Conservation (phyloP, 108 stramenopile genomes). For the Conticribra weissflogii region DNA sequence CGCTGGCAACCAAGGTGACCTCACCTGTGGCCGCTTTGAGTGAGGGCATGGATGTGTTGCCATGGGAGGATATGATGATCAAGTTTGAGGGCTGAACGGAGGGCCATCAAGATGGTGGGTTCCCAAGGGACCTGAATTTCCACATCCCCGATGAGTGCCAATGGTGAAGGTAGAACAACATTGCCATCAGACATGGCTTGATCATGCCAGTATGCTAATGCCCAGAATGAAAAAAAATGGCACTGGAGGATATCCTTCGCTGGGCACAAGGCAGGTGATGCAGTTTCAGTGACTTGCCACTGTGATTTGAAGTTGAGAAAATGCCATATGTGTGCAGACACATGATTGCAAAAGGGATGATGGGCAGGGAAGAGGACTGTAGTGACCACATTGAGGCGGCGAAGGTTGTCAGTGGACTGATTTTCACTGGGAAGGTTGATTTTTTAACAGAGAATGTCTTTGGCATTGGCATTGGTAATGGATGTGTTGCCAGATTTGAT, state of each 20-base stretch:
- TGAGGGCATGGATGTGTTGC: too few species aligned
- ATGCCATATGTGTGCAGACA: background rate
- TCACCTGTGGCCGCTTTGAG: too few species aligned
- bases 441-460: background rate
- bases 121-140: background rate
- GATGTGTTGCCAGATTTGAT: slow-evolving; percentile 3
- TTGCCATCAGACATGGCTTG: background rate
- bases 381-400: background rate
- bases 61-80: too few species aligned
- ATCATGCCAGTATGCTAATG: background rate
- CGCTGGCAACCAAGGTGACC: too few species aligned
- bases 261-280: background rate
- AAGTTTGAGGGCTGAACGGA: too few species aligned
- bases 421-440: background rate
- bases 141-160: background rate
- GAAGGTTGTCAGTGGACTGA: slow-evolving; percentile 2
- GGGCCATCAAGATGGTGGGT: background rate
- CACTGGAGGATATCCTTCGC: background rate
- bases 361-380: background rate
- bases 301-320: background rate
- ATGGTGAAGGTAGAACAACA: background rate
- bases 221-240: background rate
- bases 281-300: background rate
- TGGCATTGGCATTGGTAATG: background rate
- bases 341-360: background rate